Percentiles rank a stretch among this genome's conserved stretches.
phyloP scores from a whole-genome alignment of 129 eudicot genomes.

The Lactuca sativa region DNA sequence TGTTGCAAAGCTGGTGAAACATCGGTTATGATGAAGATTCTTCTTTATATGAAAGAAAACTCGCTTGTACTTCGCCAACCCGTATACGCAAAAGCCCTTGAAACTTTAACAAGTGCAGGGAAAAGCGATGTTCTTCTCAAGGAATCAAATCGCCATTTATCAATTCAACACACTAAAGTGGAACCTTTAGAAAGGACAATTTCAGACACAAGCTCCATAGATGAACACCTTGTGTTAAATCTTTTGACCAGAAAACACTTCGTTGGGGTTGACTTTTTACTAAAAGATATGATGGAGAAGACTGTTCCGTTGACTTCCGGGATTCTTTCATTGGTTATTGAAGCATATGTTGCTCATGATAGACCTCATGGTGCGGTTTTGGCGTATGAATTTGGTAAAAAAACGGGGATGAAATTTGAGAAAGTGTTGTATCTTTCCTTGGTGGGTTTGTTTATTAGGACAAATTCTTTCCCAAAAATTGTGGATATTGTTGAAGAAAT shows the following conservation, averaged over 20 bases:
- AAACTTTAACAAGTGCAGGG: constrained; percentile 51
- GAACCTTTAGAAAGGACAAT: constrained; percentile 21
- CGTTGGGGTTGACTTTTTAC: constrained; percentile 57
- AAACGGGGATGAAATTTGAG: constrained; percentile 44
- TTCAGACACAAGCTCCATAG: constrained; percentile 34
- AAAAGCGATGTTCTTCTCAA: constrained; percentile 51
- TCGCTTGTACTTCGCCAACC: constrained; percentile 73
- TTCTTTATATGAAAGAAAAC: constrained; percentile 74
- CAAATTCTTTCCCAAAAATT: constrained; percentile 44
- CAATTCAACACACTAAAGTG: constrained; percentile 23
- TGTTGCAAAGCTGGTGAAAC: constrained; percentile 68
- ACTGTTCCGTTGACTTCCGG: constrained; percentile 40
- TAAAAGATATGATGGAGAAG: constrained; percentile 48
- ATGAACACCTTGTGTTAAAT: constrained; percentile 43
- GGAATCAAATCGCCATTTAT: constrained; percentile 72
- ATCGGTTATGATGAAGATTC: constrained; percentile 58
- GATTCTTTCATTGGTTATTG: constrained; percentile 51
- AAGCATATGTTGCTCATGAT: constrained; percentile 40
- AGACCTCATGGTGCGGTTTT: constrained; percentile 54
- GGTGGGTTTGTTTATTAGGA: constrained; percentile 61
- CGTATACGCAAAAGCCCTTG: constrained; percentile 54
- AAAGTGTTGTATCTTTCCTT: constrained; percentile 61
- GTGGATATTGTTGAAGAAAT: constrained; percentile 59
- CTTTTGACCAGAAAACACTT: constrained; percentile 53
- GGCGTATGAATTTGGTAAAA: constrained; percentile 61